Conservation (phyloP, 108 stramenopile species). For the Bacterosira constricta region DNA sequence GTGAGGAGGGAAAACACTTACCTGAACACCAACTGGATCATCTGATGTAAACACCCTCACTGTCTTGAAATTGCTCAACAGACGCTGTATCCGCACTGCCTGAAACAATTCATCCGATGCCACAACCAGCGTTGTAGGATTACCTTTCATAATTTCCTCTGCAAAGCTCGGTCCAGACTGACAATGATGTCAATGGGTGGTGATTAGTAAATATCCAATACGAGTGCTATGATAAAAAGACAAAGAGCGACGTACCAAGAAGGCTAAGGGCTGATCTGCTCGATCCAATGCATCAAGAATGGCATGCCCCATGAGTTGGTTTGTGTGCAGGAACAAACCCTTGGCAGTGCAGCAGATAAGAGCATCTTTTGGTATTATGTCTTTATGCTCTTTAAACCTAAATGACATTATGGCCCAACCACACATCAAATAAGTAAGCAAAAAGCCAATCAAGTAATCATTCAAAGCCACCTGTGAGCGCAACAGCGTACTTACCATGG, state of each 20-base stretch:
- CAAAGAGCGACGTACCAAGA: no score
- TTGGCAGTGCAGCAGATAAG: constrained; percentile 79
- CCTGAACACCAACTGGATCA: constrained; percentile 57
- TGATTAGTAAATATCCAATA: no score
- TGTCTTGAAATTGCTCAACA: constrained; percentile 45
- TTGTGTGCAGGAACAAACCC: constrained; percentile 75
- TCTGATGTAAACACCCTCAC: constrained; percentile 82
- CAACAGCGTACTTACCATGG: no score
- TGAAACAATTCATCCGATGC: constrained; percentile 69
- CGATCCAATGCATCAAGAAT: constrained; percentile 66
- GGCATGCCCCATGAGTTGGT: constrained; percentile 65
- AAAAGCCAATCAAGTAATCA: no score
- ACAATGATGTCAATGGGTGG: no score
- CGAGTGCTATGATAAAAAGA: no score
- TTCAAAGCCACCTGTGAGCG: no score
- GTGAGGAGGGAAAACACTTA: background rate
- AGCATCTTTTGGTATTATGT: constrained; percentile 57
- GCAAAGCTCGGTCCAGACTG: constrained; percentile 90
- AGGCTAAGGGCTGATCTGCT: constrained; percentile 72
- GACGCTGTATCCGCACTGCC: constrained; percentile 46
- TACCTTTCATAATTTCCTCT: constrained; percentile 75
- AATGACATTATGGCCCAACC: no score
- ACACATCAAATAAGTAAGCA: no score
- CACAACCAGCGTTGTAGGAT: constrained; percentile 84
- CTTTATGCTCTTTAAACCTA: constrained; percentile 56